A percentile compares a stretch with the other conserved stretches of the same genome.
Conservation (phyloP, 2,329 filamentous ascomycete species). For the Talaromyces sp. region DNA sequence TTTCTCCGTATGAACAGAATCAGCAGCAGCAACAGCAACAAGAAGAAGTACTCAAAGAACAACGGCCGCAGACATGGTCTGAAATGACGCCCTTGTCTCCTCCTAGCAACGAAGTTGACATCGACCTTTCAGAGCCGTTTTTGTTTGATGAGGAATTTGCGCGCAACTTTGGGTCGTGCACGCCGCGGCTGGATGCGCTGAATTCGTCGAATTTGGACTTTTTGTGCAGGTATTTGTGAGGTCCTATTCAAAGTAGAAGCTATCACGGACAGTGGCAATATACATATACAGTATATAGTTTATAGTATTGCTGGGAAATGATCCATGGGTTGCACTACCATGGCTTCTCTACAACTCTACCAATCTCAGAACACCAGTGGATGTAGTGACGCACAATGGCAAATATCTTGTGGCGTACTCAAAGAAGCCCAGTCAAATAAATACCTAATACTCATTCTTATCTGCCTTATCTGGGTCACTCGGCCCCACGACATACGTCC, state of each 20-base stretch:
- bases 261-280: not conserved
- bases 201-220: conserved; percentile 29
- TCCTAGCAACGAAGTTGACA: conserved; percentile 13
- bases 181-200: conserved; percentile 26
- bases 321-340: not conserved
- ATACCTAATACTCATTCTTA: not conserved
- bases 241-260: not conserved
- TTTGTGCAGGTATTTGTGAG: conserved; percentile 26
- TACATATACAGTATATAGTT: not conserved
- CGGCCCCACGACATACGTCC: not conserved
- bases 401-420: not conserved
- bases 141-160: conserved; percentile 26
- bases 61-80: conserved; percentile 6
- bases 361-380: not conserved
- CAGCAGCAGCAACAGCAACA: not conserved
- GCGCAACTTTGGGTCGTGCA: conserved; percentile 22
- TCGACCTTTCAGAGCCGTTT: conserved; percentile 28
- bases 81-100: conserved; percentile 7
- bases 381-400: not conserved
- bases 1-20: not conserved
- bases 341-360: not conserved
- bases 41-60: conserved; percentile 4
- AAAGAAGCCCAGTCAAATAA: not conserved
- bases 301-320: not conserved
- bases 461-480: not conserved